Evolutionary conservation across 2,329 filamentous ascomycete genomes (phyloP).

Genomic region (Penicillium sp.): DNA sequence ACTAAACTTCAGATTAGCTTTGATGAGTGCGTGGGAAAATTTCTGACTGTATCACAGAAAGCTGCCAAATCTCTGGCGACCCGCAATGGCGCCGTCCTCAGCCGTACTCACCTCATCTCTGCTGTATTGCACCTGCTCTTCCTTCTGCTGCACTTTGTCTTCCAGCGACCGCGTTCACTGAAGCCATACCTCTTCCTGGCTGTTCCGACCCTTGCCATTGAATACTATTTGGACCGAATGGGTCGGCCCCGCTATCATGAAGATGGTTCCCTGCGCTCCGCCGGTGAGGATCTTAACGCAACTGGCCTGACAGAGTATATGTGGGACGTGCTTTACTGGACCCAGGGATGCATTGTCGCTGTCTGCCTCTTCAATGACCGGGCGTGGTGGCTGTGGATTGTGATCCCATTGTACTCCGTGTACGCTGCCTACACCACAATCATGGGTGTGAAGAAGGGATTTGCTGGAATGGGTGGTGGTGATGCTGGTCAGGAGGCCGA

Average conservation of each 20-base stretch:
- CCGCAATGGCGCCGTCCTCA: conserved; percentile 73
- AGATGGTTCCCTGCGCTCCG: conserved; percentile 65
- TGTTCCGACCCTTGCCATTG: conserved; percentile 70
- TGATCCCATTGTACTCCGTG: conserved; percentile 49
- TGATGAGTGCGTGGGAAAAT: not conserved
- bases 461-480: conserved; percentile 43
- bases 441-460: conserved; percentile 46
- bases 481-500: conserved; percentile 19
- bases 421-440: conserved; percentile 49
- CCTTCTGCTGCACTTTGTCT: conserved; percentile 64
- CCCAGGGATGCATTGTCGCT: conserved; percentile 72
- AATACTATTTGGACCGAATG: conserved; percentile 80
- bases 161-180: conserved; percentile 61
- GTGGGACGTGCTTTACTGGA: conserved; percentile 96
- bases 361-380: conserved; percentile 78
- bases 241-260: conserved; percentile 73
- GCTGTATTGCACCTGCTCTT: conserved; percentile 70
- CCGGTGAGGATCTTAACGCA: conserved; percentile 85
- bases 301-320: conserved; percentile 93
- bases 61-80: conserved; percentile 64
- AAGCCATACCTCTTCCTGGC: conserved; percentile 71
- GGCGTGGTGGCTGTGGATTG: conserved; percentile 64
- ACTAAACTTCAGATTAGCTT: not conserved
- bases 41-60: conserved; percentile 39
- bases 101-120: conserved; percentile 76